Evolutionary conservation across 768 basidiomycete genomes (phyloP).

Genomic region (Dictyophora rubrovolvata): DNA sequence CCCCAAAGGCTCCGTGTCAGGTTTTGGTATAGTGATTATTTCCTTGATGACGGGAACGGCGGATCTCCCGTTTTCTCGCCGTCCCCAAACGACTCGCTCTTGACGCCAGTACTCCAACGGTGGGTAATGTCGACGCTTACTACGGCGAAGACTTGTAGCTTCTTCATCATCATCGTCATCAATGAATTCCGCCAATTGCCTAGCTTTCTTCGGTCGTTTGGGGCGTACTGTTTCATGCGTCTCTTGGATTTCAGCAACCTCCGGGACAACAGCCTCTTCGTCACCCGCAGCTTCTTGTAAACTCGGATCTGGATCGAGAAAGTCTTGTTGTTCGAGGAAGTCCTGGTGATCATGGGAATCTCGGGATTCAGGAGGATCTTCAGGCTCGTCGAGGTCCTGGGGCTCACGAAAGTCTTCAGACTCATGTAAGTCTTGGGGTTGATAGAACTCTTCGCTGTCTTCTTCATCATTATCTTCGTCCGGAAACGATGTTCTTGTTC

Average conservation of each 20-base stretch:
- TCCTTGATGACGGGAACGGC: constrained; percentile 29
- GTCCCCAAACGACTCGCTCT: constrained; percentile 79
- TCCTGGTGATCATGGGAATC: not conserved
- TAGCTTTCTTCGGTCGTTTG: not conserved
- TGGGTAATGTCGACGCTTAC: constrained; percentile 51
- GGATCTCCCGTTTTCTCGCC: constrained; percentile 38
- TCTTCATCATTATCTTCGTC: constrained; percentile 34
- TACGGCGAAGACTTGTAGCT: constrained; percentile 49
- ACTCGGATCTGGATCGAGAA: constrained; percentile 19
- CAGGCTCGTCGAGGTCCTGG: not conserved
- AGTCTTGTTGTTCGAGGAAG: constrained; percentile 10
- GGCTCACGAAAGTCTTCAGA: not conserved
- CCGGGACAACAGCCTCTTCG: constrained; percentile 25
- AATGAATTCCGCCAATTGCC: constrained; percentile 17
- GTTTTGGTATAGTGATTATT: constrained; percentile 38
- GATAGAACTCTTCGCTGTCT: constrained; percentile 24
- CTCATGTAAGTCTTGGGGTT: not conserved
- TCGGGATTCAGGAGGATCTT: not conserved
- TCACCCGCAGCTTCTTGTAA: constrained; percentile 23
- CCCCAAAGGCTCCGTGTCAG: constrained; percentile 37
- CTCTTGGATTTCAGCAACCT: constrained; percentile 1
- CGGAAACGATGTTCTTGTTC: constrained; percentile 1
- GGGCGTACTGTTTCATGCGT: not conserved
- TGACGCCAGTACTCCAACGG: constrained; percentile 92
- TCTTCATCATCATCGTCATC: constrained; percentile 20